Evolutionary conservation across 2,329 filamentous ascomycete species (phyloP).

Genomic region (Scytalidium sp.): DNA sequence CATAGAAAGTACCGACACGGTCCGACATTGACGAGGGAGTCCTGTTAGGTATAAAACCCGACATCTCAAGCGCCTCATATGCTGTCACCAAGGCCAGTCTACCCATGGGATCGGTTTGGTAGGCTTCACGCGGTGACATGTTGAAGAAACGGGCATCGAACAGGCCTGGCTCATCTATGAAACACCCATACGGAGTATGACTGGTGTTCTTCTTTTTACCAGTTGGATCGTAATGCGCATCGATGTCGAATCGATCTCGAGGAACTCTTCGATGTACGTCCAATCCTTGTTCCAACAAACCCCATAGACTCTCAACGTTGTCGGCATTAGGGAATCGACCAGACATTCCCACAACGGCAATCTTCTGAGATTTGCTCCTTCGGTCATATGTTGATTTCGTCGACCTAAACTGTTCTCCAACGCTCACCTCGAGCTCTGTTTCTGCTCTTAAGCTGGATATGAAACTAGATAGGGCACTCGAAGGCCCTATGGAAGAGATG

Average conservation of each 20-base stretch:
- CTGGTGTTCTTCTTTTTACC: constrained; percentile 73
- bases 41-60: constrained; percentile 55
- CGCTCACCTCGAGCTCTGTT: not conserved
- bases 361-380: constrained; percentile 52
- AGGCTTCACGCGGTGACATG: constrained; percentile 77
- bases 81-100: constrained; percentile 71
- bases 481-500: not conserved
- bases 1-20: constrained; percentile 7
- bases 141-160: constrained; percentile 82
- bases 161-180: constrained; percentile 63
- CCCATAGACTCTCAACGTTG: constrained; percentile 70
- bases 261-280: constrained; percentile 63
- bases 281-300: constrained; percentile 69
- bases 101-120: constrained; percentile 77
- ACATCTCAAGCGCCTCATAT: constrained; percentile 79
- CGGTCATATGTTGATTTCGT: constrained; percentile 20
- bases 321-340: constrained; percentile 74
- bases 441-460: not conserved
- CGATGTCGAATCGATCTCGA: constrained; percentile 66
- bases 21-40: constrained; percentile 34
- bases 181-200: constrained; percentile 73
- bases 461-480: not conserved
- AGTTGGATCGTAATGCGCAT: constrained; percentile 68
- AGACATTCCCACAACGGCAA: constrained; percentile 83
- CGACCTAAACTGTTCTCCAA: not conserved